These are phyloP conservation scores for Strobilomyces confusus DNA, from an alignment of 768 basidiomycete species.

Conservation along the genomic window DNA sequence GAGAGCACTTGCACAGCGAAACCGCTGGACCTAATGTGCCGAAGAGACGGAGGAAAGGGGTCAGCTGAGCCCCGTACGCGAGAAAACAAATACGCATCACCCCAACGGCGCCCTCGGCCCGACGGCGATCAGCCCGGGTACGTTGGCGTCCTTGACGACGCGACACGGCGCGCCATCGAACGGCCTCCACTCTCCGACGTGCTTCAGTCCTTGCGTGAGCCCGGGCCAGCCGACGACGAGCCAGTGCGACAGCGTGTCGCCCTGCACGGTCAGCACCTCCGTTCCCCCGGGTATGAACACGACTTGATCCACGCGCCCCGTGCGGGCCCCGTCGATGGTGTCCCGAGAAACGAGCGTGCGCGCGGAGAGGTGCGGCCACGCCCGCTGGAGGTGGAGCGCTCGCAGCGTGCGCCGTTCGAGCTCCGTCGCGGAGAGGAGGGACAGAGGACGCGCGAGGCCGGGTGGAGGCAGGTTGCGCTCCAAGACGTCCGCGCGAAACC, in stretches of 20 bases:
- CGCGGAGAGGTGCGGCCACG: conserved; percentile 21
- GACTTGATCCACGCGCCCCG: conserved; percentile 23
- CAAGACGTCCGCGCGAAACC: conserved; percentile 23
- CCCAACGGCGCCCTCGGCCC: conserved; percentile 13
- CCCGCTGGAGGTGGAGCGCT: conserved; percentile 22
- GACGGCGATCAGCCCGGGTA: conserved; percentile 18
- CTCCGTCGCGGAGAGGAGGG: conserved; percentile 17
- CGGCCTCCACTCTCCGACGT: conserved; percentile 19
- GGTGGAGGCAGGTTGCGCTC: conserved; percentile 19
- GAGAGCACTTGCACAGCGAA: conserved; percentile 20
- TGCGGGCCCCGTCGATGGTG: neutral
- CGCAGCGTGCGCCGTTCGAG: conserved; percentile 28
- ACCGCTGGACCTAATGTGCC: too few species aligned
- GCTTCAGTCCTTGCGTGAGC: conserved; percentile 12
- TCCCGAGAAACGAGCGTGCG: conserved; percentile 9
- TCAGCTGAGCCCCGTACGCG: neutral
- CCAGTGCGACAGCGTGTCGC: conserved; percentile 24
- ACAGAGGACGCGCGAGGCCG: conserved; percentile 9
- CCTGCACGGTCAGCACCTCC: conserved; percentile 27
- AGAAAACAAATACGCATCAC: neutral
- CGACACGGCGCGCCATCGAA: conserved; percentile 15
- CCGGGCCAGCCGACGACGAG: conserved; percentile 17
- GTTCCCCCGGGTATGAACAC: conserved; percentile 24
- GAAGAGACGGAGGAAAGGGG: neutral
- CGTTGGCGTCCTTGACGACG: conserved; percentile 18